Evolutionary conservation across 2,329 filamentous ascomycete genomes (phyloP).

Genomic region (Curvularia sp.): DNA sequence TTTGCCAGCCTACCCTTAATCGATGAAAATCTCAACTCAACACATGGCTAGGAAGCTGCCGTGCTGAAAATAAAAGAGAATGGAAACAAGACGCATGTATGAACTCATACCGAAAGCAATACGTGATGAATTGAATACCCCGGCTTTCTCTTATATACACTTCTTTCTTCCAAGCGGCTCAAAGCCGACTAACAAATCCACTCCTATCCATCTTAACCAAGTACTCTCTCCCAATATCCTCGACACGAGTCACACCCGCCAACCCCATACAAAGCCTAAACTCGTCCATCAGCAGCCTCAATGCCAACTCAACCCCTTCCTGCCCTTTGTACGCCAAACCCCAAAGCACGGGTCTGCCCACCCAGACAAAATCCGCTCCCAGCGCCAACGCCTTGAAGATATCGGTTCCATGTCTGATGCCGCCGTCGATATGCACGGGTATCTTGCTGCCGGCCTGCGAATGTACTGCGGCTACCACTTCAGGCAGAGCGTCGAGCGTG

Average conservation of each 20-base stretch:
- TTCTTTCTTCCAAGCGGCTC: neutral
- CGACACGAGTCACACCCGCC: constrained; percentile 31
- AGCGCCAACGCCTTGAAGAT: constrained; percentile 94
- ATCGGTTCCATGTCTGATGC: constrained; percentile 85
- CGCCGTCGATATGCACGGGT: constrained; percentile 89
- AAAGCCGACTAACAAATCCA: constrained; percentile 28
- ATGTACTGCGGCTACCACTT: constrained; percentile 61
- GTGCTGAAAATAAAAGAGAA: too few species aligned
- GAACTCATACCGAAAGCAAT: too few species aligned
- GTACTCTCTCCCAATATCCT: constrained; percentile 35
- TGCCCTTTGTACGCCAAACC: constrained; percentile 62
- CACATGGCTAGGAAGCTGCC: too few species aligned
- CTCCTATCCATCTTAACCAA: constrained; percentile 34
- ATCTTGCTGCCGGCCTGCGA: constrained; percentile 27
- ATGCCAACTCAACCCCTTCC: constrained; percentile 31
- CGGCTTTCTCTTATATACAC: too few species aligned
- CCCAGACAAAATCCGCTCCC: constrained; percentile 85
- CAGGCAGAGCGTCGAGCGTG: constrained; percentile 58
- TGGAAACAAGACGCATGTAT: too few species aligned
- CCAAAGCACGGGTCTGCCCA: constrained; percentile 64
- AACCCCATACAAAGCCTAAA: constrained; percentile 36
- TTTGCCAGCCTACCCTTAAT: too few species aligned
- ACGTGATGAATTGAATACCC: too few species aligned
- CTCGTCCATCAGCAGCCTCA: constrained; percentile 30
- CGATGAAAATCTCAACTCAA: too few species aligned